Base-by-base conservation (phyloP, 495 filamentous ascomycete species). In the Tetracladium setigerum region DNA sequence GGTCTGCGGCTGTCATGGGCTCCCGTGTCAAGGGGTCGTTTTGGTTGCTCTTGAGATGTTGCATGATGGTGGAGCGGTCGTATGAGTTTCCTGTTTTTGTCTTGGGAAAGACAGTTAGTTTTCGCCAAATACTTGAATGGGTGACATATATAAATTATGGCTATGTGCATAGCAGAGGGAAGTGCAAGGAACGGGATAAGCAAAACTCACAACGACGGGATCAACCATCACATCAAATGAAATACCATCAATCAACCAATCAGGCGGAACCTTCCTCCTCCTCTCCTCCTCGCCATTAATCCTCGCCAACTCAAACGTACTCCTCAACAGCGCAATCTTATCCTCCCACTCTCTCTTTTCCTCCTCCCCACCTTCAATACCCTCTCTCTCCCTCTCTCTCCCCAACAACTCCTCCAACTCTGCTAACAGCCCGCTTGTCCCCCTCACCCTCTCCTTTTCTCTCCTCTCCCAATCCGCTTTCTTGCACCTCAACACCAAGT, bases 151-250 rank as follows among this genome's bases (percentile, higher is more conserved):
- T 7, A 17, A 40, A 40, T 12, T 12, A n/a, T n/a, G n/a, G n/a
- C n/a, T n/a, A 33, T 30, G 32, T 11, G 31, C 9, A 34, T 34
- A 8, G n/a, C 30, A 34, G 24, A 41, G 38, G 42, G 30, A 48
- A 18, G n/a, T n/a, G 40, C 39, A 47, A 12, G 5, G 9, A 30
- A 31, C 33, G 8, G 43, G 27, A 27, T 3, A 7, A 27, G 7
- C 22, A 27, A 7, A 4, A 69, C 74, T 58, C 65, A 83, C 79
- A 14, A 90, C 72, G 11, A 92, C 86, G 4, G 87, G 92, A 65
- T 98, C 92, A 55, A 91, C 76, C 90, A 98, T 95, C 50, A 96
- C 76, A 32, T 78, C 74, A 54, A 96, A 96, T 0, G 84, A 88
- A 42, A 98, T 97, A 17, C 82, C 83, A 59, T 97, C 92, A 36